Evolutionary conservation across 202 grass and related monocot genomes (phyloP).

Genomic region (Eragrostis tef): DNA sequence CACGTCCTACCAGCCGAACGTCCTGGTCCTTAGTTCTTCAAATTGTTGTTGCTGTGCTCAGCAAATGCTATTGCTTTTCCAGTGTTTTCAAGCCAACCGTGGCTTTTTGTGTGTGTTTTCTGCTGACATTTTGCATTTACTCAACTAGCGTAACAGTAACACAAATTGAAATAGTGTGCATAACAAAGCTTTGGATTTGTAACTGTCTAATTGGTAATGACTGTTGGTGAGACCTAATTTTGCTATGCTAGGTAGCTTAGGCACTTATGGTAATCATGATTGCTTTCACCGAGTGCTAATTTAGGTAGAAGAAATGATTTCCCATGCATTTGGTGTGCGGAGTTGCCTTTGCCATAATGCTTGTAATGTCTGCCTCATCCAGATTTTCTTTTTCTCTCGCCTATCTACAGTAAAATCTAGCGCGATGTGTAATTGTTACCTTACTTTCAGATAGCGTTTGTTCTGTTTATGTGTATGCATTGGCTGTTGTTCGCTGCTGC

Average conservation of each 20-base stretch:
- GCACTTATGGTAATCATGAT: constrained; percentile 24
- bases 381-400: background rate
- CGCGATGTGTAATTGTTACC: background rate
- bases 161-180: constrained; percentile 12
- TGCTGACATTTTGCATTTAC: background rate
- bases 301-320: background rate
- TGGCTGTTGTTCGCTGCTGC: constrained; percentile 2
- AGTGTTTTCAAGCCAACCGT: background rate
- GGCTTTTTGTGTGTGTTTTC: constrained; percentile 19
- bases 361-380: background rate
- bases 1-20: background rate
- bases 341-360: constrained; percentile 8
- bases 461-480: background rate
- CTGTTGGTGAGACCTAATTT: background rate
- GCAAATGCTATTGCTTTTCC: background rate
- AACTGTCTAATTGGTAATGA: background rate
- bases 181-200: background rate
- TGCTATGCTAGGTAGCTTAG: constrained; percentile 13
- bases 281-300: constrained; percentile 27
- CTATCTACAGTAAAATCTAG: background rate
- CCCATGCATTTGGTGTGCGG: background rate
- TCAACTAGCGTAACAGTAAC: background rate
- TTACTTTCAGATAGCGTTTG: background rate
- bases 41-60: background rate
- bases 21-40: background rate